These are phyloP conservation scores for Elsinoe perseae DNA, from an alignment of 2,329 filamentous ascomycete genomes.

Conservation along the genomic window DNA sequence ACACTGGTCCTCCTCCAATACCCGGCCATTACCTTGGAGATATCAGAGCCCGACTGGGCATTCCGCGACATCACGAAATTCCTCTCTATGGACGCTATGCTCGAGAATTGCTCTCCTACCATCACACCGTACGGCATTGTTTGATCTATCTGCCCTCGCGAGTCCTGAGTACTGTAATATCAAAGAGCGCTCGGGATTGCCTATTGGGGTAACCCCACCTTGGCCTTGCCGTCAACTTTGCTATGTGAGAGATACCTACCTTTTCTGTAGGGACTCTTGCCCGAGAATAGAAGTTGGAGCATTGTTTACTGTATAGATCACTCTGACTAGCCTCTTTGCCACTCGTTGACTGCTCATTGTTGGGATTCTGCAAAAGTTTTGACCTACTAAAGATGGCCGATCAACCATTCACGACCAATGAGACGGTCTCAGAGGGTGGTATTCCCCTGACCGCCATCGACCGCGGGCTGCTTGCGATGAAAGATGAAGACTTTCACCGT, in stretches of 20 bases:
- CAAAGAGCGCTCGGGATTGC: background rate
- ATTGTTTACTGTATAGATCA: too few relatives aligned
- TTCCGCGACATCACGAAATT: too few relatives aligned
- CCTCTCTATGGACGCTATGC: too few relatives aligned
- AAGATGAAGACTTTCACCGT: conserved; percentile 45
- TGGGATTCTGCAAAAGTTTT: too few relatives aligned
- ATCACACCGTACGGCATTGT: too few relatives aligned
- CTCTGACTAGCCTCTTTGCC: too few relatives aligned
- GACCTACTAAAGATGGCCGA: background rate
- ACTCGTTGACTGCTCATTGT: too few relatives aligned
- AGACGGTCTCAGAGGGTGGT: background rate
- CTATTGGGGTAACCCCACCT: background rate
- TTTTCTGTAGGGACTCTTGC: background rate
- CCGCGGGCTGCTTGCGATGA: conserved; percentile 42
- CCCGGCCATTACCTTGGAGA: background rate
- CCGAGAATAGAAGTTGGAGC: too few relatives aligned
- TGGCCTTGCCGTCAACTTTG: background rate
- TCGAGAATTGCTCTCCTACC: too few relatives aligned
- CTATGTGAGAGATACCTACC: too few relatives aligned
- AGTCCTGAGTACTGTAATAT: background rate
- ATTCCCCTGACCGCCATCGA: conserved; percentile 46
- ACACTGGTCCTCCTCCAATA: background rate
- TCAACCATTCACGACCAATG: conserved; percentile 14
- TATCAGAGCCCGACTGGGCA: background rate
- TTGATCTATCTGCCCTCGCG: background rate